These are phyloP conservation scores for Paramecium bursaria DNA, from an alignment of 73 alveolate species.

Conservation along the genomic window DNA sequence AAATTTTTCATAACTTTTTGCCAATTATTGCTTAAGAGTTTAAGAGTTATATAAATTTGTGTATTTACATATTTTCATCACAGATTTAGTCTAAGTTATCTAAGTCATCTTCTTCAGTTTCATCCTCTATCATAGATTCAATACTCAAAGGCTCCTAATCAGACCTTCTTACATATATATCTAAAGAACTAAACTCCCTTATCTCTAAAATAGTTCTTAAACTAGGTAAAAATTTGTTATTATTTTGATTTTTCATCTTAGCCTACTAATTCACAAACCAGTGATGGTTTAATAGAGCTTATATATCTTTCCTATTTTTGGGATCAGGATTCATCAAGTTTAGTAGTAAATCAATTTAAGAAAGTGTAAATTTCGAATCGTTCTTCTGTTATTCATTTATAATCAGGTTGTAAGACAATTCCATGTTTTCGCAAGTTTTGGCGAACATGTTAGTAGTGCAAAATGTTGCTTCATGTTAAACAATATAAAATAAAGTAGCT, in stretches of 20 bases:
- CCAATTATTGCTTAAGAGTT: slow-evolving; percentile 3
- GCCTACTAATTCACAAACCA: slow-evolving; percentile 54
- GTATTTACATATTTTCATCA: neutral
- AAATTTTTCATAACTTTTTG: too few relatives aligned
- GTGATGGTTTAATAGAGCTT: slow-evolving; percentile 30
- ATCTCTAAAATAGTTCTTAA: slow-evolving; percentile 14
- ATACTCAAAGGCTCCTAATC: neutral
- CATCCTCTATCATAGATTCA: neutral
- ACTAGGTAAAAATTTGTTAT: slow-evolving; percentile 23
- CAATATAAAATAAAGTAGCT: neutral
- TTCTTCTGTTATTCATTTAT: neutral
- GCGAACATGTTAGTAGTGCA: neutral
- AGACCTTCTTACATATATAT: neutral
- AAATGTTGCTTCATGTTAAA: neutral
- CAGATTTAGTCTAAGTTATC: neutral
- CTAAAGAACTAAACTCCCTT: slow-evolving; percentile 23
- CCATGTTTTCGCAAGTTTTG: neutral
- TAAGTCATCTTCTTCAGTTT: slow-evolving; percentile 1
- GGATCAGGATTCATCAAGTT: slow-evolving; percentile 27
- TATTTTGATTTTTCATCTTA: neutral
- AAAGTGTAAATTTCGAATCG: neutral
- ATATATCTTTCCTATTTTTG: neutral
- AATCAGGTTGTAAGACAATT: neutral
- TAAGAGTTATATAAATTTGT: neutral
- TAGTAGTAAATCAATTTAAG: slow-evolving; percentile 24